Evolutionary conservation across 768 basidiomycete genomes (phyloP).

Genomic region (Suillus plorans): DNA sequence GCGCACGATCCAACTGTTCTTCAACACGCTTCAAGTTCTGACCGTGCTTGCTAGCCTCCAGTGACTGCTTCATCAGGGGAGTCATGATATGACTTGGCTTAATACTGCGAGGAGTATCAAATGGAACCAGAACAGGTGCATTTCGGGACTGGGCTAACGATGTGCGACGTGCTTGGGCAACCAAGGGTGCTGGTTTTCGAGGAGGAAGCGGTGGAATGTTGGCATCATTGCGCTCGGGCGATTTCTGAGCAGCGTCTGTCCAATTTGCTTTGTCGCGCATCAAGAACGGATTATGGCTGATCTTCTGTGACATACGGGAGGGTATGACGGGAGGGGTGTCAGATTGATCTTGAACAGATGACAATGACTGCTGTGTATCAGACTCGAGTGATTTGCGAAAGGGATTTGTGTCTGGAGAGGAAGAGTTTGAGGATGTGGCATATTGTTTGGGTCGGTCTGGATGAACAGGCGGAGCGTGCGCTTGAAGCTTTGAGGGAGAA

Average conservation of each 20-base stretch:
- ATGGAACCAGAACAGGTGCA: constrained; percentile 4
- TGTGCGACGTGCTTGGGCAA: constrained; percentile 18
- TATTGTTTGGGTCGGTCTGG: constrained; percentile 25
- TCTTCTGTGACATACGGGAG: constrained; percentile 18
- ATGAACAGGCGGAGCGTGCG: constrained; percentile 26
- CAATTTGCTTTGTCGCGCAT: constrained; percentile 20
- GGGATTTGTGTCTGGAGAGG: constrained; percentile 29
- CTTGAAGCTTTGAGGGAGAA: constrained; percentile 25
- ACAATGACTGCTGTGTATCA: background rate
- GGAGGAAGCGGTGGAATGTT: constrained; percentile 33
- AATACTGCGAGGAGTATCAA: constrained; percentile 20
- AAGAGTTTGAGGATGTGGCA: constrained; percentile 18
- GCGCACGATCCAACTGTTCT: constrained; percentile 64
- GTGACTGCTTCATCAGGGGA: constrained; percentile 67
- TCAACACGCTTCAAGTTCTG: constrained; percentile 71
- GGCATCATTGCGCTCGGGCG: constrained; percentile 15
- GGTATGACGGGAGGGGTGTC: constrained; percentile 6
- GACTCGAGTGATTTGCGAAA: constrained; percentile 27
- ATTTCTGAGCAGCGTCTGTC: background rate
- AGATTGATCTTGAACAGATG: constrained; percentile 6
- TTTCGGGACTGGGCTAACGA: constrained; percentile 12
- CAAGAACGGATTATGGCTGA: constrained; percentile 33
- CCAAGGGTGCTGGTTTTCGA: constrained; percentile 33
- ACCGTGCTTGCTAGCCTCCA: constrained; percentile 72
- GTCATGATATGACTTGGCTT: constrained; percentile 51